These are phyloP conservation scores for Marasmius tenuissimus DNA, from an alignment of 1,284 basidiomycete species.

Conservation along the genomic window DNA sequence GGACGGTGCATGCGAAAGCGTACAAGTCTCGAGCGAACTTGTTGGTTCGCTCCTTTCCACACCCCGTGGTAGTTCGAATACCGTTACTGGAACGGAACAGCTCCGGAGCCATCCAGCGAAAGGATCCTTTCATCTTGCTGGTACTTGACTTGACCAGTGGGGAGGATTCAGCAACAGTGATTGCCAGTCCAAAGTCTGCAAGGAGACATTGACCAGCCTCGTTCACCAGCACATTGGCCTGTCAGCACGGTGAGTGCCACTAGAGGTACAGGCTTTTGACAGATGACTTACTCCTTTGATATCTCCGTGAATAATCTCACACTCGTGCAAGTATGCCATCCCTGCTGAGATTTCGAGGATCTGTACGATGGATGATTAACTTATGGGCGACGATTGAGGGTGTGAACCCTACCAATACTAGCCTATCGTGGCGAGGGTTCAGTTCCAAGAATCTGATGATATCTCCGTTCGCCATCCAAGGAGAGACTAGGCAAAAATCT, in stretches of 20 bases:
- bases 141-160: not conserved
- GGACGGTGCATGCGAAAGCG: not conserved
- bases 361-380: not conserved
- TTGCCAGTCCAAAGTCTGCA: not conserved
- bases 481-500: conserved; percentile 12
- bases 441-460: conserved; percentile 7
- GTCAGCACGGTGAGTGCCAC: not conserved
- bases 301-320: not conserved
- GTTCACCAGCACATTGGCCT: not conserved
- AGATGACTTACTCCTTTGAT: not conserved
- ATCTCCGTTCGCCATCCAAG: conserved; percentile 14
- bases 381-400: too few species aligned
- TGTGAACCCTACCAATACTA: not conserved
- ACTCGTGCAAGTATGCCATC: not conserved
- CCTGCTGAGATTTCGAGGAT: not conserved
- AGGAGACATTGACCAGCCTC: not conserved
- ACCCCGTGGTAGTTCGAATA: too few species aligned
- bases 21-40: not conserved
- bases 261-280: not conserved
- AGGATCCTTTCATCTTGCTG: not conserved
- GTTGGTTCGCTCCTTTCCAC: not conserved
- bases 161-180: too few species aligned
- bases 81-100: not conserved
- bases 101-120: conserved; percentile 1
- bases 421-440: conserved; percentile 8